A percentile compares a stretch with the other conserved stretches of the same genome.
These are phyloP conservation scores for Bremia lactucae DNA, from an alignment of 352 stramenopile genomes.

Conservation along the genomic window DNA sequence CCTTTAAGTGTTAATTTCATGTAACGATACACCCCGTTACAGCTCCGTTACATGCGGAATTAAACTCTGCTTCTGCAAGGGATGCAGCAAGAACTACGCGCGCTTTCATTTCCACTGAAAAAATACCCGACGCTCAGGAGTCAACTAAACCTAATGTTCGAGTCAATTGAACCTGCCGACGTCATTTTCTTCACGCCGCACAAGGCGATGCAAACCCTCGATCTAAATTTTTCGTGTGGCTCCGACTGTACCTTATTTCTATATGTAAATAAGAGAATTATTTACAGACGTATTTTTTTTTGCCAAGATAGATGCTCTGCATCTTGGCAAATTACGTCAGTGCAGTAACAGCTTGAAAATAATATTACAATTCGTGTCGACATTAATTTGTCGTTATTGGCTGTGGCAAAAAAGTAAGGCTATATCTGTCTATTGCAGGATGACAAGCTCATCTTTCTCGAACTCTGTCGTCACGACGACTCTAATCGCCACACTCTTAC, in stretches of 20 bases:
- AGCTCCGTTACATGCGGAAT: slow-evolving; percentile 22
- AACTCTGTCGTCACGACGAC: slow-evolving; percentile 46
- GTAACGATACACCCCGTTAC: no score
- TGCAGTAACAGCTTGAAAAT: slow-evolving; percentile 31
- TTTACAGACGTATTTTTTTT: no score
- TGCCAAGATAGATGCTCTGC: slow-evolving; percentile 48
- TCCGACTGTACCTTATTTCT: slow-evolving; percentile 47
- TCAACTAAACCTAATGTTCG: slow-evolving; percentile 65
- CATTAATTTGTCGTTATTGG: slow-evolving; percentile 70
- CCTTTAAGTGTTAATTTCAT: no score
- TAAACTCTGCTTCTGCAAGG: slow-evolving; percentile 12
- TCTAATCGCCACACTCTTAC: slow-evolving; percentile 38
- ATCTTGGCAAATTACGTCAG: no score
- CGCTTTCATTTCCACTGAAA: slow-evolving; percentile 28
- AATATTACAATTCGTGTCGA: slow-evolving; percentile 52
- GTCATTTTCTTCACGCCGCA: slow-evolving; percentile 48
- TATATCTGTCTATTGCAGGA: slow-evolving; percentile 31
- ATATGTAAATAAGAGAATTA: neutral
- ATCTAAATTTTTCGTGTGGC: slow-evolving; percentile 41
- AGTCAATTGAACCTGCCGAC: slow-evolving; percentile 36
- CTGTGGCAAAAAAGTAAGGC: no score
- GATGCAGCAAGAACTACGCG: slow-evolving; percentile 5
- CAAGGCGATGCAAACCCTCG: slow-evolving; percentile 26
- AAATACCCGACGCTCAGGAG: slow-evolving; percentile 38
- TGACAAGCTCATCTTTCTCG: slow-evolving; percentile 54